A percentile compares a stretch with the other conserved stretches of the same genome.
Evolutionary conservation across 2,329 filamentous ascomycete species (phyloP).

Genomic region (Verticillium dahliae): DNA sequence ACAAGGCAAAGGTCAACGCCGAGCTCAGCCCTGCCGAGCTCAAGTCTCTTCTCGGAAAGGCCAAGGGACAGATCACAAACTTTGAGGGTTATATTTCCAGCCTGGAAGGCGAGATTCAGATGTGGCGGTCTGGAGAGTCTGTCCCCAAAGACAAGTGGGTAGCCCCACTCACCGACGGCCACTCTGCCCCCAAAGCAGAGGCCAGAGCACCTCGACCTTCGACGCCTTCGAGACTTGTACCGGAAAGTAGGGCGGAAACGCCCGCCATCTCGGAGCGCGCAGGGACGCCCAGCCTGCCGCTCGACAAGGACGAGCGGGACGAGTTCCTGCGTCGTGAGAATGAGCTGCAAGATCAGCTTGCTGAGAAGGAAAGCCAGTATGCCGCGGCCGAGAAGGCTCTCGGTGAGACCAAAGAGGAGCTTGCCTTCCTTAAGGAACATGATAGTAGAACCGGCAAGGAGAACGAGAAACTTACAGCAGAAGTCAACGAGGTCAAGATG

Average conservation of each 20-base stretch:
- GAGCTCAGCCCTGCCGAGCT: constrained; percentile 94
- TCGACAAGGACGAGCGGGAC: constrained; percentile 95
- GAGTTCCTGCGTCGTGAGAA: constrained; percentile 94
- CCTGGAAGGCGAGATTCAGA: constrained; percentile 76
- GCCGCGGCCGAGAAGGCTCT: constrained; percentile 73
- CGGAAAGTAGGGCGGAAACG: constrained; percentile 57
- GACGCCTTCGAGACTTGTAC: constrained; percentile 41
- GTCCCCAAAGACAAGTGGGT: constrained; percentile 91
- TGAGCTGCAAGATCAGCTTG: constrained; percentile 91
- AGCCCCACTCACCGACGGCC: constrained; percentile 46
- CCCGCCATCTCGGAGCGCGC: constrained; percentile 70
- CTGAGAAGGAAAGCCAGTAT: constrained; percentile 83
- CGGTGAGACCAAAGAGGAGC: constrained; percentile 78
- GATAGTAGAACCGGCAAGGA: constrained; percentile 78
- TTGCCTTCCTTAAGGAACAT: constrained; percentile 78
- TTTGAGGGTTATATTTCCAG: constrained; percentile 82
- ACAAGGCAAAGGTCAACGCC: constrained; percentile 99
- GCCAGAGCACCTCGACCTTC: constrained; percentile 42
- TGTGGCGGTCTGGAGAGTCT: constrained; percentile 81
- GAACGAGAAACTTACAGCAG: constrained; percentile 78
- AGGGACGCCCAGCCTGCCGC: constrained; percentile 76
- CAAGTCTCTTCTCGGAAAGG: constrained; percentile 87
- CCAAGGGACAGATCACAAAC: constrained; percentile 79
- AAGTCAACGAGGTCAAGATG: constrained; percentile 93
- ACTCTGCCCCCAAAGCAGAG: constrained; percentile 27